Evolutionary conservation across 164 flowering plant genomes (phyloP).

Genomic region (Euptelea pleiosperma): DNA sequence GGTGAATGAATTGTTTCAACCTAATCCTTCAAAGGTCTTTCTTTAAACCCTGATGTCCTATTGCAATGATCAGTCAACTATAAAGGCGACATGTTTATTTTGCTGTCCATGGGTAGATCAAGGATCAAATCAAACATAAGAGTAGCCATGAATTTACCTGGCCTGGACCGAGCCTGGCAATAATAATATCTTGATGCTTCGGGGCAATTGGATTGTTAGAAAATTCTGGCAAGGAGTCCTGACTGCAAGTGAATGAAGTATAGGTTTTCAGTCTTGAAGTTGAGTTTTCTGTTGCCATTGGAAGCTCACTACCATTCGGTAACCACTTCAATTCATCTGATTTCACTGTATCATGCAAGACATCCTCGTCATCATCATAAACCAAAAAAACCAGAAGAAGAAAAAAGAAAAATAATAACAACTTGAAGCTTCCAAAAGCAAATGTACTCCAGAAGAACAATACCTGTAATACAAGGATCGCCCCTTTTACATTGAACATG

Average conservation of each 20-base stretch:
- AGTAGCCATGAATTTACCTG: slow-evolving; percentile 49
- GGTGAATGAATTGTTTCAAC: background rate
- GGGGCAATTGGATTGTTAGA: slow-evolving; percentile 46
- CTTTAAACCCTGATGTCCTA: background rate
- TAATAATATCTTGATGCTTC: slow-evolving; percentile 46
- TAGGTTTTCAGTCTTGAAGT: slow-evolving; percentile 53
- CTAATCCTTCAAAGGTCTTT: background rate
- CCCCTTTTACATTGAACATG: slow-evolving; percentile 56
- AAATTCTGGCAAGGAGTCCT: slow-evolving; percentile 64
- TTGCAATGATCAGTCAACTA: background rate
- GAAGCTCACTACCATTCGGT: slow-evolving; percentile 76
- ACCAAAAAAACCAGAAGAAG: background rate
- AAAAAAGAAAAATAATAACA: background rate
- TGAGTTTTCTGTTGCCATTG: slow-evolving; percentile 29
- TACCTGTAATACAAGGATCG: slow-evolving; percentile 59
- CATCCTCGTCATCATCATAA: slow-evolving; percentile 11
- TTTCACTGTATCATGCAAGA: slow-evolving; percentile 48
- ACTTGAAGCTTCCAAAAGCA: background rate
- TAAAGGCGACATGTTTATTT: background rate
- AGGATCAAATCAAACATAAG: background rate
- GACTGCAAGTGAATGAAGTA: slow-evolving; percentile 73
- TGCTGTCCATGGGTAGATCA: background rate
- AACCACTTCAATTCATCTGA: slow-evolving; percentile 74
- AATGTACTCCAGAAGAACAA: background rate
- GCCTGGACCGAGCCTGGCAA: slow-evolving; percentile 80